Evolutionary conservation across 2,329 filamentous ascomycete species (phyloP).

Genomic region (Penicillium nordicum): DNA sequence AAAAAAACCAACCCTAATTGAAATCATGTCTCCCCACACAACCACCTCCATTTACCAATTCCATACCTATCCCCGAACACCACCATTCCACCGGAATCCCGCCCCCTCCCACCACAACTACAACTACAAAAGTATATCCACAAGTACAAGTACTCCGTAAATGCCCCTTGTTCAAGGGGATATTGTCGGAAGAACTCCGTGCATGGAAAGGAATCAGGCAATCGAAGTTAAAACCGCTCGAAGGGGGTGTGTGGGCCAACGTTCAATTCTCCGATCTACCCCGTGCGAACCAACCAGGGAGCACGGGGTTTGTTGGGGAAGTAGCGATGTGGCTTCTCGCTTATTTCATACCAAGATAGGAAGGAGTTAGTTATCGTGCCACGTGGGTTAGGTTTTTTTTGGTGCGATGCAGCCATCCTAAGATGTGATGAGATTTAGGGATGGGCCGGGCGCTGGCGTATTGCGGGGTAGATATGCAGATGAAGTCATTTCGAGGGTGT

Average conservation of each 20-base stretch:
- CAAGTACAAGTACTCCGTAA: too few species aligned
- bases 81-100: neutral
- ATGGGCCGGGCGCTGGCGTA: neutral
- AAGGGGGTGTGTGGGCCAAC: neutral
- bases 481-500: neutral
- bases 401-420: neutral
- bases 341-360: neutral
- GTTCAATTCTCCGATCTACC: neutral
- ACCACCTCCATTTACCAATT: neutral
- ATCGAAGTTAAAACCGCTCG: neutral
- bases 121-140: neutral
- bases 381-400: neutral
- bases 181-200: neutral
- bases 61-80: neutral
- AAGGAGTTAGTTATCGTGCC: neutral
- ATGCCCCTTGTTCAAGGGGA: neutral
- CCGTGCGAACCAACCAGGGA: neutral
- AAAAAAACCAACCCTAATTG: neutral
- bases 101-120: neutral
- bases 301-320: neutral
- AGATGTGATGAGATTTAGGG: conserved; percentile 1
- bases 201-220: neutral
- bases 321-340: neutral
- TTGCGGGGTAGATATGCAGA: conserved; percentile 3
- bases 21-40: neutral